These are phyloP conservation scores for Penicillium rolfsii DNA, from an alignment of 2,329 filamentous ascomycete species.

Conservation along the genomic window DNA sequence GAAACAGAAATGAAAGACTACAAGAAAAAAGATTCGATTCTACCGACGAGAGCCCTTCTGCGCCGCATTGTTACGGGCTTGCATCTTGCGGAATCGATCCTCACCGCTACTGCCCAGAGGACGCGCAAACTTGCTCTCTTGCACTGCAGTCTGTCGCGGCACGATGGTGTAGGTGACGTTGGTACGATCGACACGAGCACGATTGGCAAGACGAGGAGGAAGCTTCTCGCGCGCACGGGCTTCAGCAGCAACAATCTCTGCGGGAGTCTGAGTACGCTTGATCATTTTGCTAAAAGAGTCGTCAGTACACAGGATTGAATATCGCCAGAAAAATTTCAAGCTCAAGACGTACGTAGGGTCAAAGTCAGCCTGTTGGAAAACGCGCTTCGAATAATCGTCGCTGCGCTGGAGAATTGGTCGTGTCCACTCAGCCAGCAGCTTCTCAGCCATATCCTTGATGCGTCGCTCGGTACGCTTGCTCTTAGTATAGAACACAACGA, in stretches of 20 bases:
- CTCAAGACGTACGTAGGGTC: slow-evolving; percentile 55
- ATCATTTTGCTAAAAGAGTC: slow-evolving; percentile 40
- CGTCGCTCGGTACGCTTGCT: slow-evolving; percentile 83
- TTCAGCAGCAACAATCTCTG: slow-evolving; percentile 50
- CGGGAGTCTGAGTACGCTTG: slow-evolving; percentile 37
- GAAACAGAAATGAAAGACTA: slow-evolving; percentile 7
- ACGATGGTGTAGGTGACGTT: slow-evolving; percentile 65
- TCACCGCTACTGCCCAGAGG: slow-evolving; percentile 52
- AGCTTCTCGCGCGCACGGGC: slow-evolving; percentile 57
- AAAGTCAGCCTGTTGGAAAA: slow-evolving; percentile 61
- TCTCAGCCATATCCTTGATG: slow-evolving; percentile 93
- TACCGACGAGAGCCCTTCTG: slow-evolving; percentile 41
- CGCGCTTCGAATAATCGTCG: slow-evolving; percentile 89
- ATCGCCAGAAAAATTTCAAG: slow-evolving; percentile 5
- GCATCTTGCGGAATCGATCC: slow-evolving; percentile 54
- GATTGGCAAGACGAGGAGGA: slow-evolving; percentile 57
- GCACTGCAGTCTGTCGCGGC: slow-evolving; percentile 59
- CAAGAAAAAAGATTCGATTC: slow-evolving; percentile 13
- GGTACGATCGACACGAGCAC: slow-evolving; percentile 62
- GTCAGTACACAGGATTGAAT: slow-evolving; percentile 19
- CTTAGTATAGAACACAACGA: slow-evolving; percentile 95
- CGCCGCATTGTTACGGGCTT: slow-evolving; percentile 51
- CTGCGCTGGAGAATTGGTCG: slow-evolving; percentile 90
- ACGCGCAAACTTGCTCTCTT: slow-evolving; percentile 51
- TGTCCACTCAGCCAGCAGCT: slow-evolving; percentile 93